A percentile compares a stretch with the other conserved stretches of the same genome.
phyloP scores from a whole-genome alignment of 1,284 basidiomycete species.

The Ganoderma sinense region DNA sequence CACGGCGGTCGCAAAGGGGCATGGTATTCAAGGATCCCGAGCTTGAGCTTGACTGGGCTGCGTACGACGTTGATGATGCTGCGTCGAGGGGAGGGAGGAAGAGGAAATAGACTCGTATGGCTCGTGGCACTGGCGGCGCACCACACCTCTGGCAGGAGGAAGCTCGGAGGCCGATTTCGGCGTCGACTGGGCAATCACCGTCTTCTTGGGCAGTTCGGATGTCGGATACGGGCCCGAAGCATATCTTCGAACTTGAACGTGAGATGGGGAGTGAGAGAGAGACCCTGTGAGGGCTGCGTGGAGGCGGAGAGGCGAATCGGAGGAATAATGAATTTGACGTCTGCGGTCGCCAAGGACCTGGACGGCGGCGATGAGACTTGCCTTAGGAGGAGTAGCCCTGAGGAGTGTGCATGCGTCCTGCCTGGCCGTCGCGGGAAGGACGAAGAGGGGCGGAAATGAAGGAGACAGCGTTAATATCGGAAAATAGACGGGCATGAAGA shows the following conservation, averaged over 20 bases:
- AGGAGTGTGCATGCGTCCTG: not conserved
- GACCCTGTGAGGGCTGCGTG: not conserved
- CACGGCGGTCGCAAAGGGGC: not conserved
- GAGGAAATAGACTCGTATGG: not conserved
- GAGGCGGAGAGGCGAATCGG: too few relatives aligned
- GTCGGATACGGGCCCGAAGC: not conserved
- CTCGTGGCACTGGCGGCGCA: not conserved
- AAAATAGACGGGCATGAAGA: not conserved
- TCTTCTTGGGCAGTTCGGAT: not conserved
- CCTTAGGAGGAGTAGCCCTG: not conserved
- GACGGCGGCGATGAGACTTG: not conserved
- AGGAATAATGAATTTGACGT: not conserved
- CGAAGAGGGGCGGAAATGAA: not conserved
- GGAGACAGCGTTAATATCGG: not conserved
- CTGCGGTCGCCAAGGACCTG: not conserved
- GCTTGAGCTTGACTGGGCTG: not conserved
- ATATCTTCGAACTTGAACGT: not conserved
- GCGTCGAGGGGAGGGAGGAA: not conserved
- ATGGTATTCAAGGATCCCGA: not conserved
- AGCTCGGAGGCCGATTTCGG: not conserved
- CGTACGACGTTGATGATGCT: not conserved
- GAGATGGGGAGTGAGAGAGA: too few relatives aligned
- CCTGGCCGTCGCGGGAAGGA: not conserved
- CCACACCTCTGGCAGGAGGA: not conserved
- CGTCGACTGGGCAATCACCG: not conserved